Evolutionary conservation across 441 rosid species (phyloP).

Genomic region (Mallotus japonicus): DNA sequence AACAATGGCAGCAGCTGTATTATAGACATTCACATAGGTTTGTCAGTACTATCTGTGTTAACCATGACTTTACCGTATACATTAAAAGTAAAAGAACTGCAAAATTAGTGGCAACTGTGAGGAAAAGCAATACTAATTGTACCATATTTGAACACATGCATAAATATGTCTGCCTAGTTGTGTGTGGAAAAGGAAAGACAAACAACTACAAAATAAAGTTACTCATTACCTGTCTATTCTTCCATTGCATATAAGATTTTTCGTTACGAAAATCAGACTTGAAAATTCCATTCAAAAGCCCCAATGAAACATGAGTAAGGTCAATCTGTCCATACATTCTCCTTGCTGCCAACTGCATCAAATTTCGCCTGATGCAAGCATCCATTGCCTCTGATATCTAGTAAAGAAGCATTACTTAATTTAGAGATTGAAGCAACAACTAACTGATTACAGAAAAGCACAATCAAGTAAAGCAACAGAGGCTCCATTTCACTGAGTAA

Average conservation of each 20-base stretch:
- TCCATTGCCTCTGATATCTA: conserved; percentile 95
- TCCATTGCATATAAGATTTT: conserved; percentile 85
- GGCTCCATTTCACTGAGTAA: neutral
- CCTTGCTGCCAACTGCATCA: conserved; percentile 64
- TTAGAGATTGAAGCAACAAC: conserved; percentile 15
- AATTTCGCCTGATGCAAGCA: conserved; percentile 67
- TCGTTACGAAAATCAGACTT: conserved; percentile 84
- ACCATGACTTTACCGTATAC: neutral
- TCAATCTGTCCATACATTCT: conserved; percentile 60
- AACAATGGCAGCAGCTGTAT: neutral
- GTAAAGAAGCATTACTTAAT: conserved; percentile 25
- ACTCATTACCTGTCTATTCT: conserved; percentile 75
- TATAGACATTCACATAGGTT: neutral
- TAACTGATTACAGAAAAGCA: conserved; percentile 10
- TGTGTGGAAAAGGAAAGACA: conserved; percentile 12
- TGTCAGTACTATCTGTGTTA: neutral
- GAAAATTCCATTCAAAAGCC: conserved; percentile 74
- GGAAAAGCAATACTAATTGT: neutral
- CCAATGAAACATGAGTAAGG: conserved; percentile 76
- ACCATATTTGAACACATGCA: conserved; percentile 3
- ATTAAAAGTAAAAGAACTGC: neutral
- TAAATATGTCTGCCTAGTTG: neutral
- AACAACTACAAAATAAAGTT: conserved; percentile 15
- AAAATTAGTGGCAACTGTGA: neutral
- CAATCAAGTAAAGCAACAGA: conserved; percentile 8